phyloP scores from a whole-genome alignment of 208 protist genomes.

The Trichomonas vaginalis region DNA sequence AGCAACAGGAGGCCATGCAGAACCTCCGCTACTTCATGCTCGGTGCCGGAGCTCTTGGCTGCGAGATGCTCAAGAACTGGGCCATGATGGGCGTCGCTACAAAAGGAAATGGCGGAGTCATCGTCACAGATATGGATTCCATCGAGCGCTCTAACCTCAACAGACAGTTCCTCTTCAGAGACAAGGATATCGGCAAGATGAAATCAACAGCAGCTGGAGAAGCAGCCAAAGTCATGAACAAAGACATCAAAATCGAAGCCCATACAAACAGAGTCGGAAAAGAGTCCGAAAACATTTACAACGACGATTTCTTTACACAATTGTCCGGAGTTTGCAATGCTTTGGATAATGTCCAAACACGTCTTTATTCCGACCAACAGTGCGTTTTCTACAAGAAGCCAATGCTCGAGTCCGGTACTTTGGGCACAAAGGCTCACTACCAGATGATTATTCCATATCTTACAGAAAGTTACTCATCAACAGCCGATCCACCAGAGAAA shows the following conservation, averaged over 20 bases:
- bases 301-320: slow-evolving; percentile 75
- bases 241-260: slow-evolving; percentile 29
- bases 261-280: slow-evolving; percentile 60
- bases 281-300: slow-evolving; percentile 64
- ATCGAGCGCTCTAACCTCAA: slow-evolving; percentile 73
- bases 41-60: slow-evolving; percentile 87
- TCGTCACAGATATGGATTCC: slow-evolving; percentile 93
- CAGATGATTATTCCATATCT: neutral
- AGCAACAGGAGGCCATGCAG: slow-evolving; percentile 59
- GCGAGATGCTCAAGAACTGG: slow-evolving; percentile 92
- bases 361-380: slow-evolving; percentile 45
- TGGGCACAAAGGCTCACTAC: slow-evolving; percentile 91
- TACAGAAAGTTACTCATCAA: neutral
- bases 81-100: slow-evolving; percentile 79
- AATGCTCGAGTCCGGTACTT: slow-evolving; percentile 95
- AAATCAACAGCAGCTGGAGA: slow-evolving; percentile 76
- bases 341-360: slow-evolving; percentile 80
- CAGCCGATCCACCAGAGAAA: slow-evolving; percentile 83
- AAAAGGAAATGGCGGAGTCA: slow-evolving; percentile 22
- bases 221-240: slow-evolving; percentile 77
- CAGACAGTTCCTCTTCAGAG: slow-evolving; percentile 95
- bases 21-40: slow-evolving; percentile 62
- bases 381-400: slow-evolving; percentile 78
- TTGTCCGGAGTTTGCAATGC: slow-evolving; percentile 86
- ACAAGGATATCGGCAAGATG: slow-evolving; percentile 67